Conservation (phyloP, 495 filamentous ascomycete species). For the Elaphomyces granulatus region DNA sequence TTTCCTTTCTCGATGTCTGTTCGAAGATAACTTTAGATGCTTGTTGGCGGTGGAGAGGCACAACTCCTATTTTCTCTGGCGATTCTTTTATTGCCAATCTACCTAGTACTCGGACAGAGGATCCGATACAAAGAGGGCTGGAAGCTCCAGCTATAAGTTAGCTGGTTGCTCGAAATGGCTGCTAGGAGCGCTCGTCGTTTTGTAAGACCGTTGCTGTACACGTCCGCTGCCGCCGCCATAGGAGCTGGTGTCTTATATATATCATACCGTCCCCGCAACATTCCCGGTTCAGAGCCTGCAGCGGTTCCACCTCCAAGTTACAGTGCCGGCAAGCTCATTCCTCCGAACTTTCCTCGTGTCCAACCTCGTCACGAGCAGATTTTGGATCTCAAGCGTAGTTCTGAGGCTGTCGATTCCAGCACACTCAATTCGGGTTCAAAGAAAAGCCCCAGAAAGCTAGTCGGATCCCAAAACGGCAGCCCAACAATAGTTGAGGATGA, state of each 20-base stretch:
- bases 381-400: slow-evolving; percentile 30
- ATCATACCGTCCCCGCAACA: slow-evolving; percentile 70
- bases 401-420: slow-evolving; percentile 1
- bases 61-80: no score
- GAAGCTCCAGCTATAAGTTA: no score
- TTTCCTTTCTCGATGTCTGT: no score
- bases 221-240: slow-evolving; percentile 38
- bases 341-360: slow-evolving; percentile 66
- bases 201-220: slow-evolving; percentile 46
- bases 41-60: no score
- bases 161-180: slow-evolving; percentile 31
- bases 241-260: slow-evolving; percentile 58
- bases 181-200: slow-evolving; percentile 41
- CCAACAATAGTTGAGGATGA: no score
- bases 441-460: background rate
- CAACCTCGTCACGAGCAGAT: slow-evolving; percentile 53
- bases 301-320: slow-evolving; percentile 72
- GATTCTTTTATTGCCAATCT: background rate
- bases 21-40: no score
- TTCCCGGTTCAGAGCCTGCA: slow-evolving; percentile 67
- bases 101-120: background rate
- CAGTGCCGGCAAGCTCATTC: slow-evolving; percentile 60
- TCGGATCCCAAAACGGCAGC: slow-evolving; percentile 7
- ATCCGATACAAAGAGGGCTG: no score
- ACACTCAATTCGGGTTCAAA: slow-evolving; percentile 4